These are phyloP conservation scores for Globisporangium takayamanum DNA, from an alignment of 352 stramenopile species.

Conservation along the genomic window DNA sequence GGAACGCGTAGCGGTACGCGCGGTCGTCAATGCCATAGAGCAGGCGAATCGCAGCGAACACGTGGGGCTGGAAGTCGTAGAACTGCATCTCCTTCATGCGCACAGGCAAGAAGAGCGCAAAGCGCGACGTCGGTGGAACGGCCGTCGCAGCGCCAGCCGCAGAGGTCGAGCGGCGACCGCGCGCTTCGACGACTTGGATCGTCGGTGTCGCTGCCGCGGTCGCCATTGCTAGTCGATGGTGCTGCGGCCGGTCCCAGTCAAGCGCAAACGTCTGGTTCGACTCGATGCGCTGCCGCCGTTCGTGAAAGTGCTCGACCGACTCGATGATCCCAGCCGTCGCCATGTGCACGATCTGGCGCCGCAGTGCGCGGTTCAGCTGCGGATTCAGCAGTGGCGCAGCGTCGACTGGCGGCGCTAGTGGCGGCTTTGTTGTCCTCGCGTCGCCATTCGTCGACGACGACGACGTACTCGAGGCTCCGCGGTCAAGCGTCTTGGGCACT, in stretches of 20 bases:
- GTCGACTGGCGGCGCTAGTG: slow-evolving; percentile 18
- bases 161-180: slow-evolving; percentile 2
- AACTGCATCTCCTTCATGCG: slow-evolving; percentile 83
- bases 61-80: slow-evolving; percentile 74
- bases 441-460: slow-evolving; percentile 11
- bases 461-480: not conserved
- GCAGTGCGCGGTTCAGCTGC: slow-evolving; percentile 80
- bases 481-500: not conserved
- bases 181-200: slow-evolving; percentile 57
- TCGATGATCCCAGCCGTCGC: slow-evolving; percentile 85
- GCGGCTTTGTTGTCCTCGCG: slow-evolving; percentile 1
- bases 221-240: slow-evolving; percentile 31
- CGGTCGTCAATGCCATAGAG: slow-evolving; percentile 63
- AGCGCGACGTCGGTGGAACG: slow-evolving; percentile 30
- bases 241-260: slow-evolving; percentile 35
- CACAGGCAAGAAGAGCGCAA: slow-evolving; percentile 57
- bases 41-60: slow-evolving; percentile 74
- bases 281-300: slow-evolving; percentile 49
- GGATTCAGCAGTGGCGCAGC: slow-evolving; percentile 52
- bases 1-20: slow-evolving; percentile 77
- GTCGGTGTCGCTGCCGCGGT: slow-evolving; percentile 37
- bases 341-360: slow-evolving; percentile 87
- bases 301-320: slow-evolving; percentile 77
- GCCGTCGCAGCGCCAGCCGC: slow-evolving; percentile 3
- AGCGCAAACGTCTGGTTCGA: slow-evolving; percentile 81